These are phyloP conservation scores for Bombardia bombarda DNA, from an alignment of 495 filamentous ascomycete genomes.

Conservation along the genomic window DNA sequence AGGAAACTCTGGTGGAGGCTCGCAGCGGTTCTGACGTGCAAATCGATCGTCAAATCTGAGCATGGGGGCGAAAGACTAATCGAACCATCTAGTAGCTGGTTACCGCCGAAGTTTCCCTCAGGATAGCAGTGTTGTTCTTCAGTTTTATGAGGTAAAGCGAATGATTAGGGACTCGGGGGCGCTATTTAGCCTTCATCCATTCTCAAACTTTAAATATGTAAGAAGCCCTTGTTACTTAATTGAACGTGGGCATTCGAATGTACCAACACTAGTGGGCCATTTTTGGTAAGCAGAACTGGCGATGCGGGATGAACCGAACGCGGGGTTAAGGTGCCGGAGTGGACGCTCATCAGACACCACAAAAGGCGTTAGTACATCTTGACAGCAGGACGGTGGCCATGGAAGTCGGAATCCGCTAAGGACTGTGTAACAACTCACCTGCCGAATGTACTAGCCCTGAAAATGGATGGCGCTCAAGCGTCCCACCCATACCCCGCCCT, in stretches of 20 bases:
- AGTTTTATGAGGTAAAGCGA: slow-evolving; percentile 75
- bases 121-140: slow-evolving; percentile 64
- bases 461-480: slow-evolving; percentile 61
- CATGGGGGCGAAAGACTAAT: slow-evolving; percentile 61
- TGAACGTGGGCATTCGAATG: slow-evolving; percentile 64
- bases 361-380: slow-evolving; percentile 59
- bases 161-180: slow-evolving; percentile 71
- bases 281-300: slow-evolving; percentile 66
- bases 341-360: slow-evolving; percentile 63
- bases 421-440: slow-evolving; percentile 57
- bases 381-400: slow-evolving; percentile 57
- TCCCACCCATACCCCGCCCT: slow-evolving; percentile 57
- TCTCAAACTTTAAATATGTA: slow-evolving; percentile 74
- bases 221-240: slow-evolving; percentile 63
- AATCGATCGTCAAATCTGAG: slow-evolving; percentile 64
- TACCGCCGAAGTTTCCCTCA: slow-evolving; percentile 68
- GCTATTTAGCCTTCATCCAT: slow-evolving; percentile 65
- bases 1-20: slow-evolving; percentile 70
- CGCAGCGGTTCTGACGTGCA: slow-evolving; percentile 66
- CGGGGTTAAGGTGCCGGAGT: slow-evolving; percentile 65
- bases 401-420: slow-evolving; percentile 59
- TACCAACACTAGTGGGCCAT: slow-evolving; percentile 57
- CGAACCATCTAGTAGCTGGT: slow-evolving; percentile 63
- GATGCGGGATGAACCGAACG: slow-evolving; percentile 63
- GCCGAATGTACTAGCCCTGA: slow-evolving; percentile 57